These are phyloP conservation scores for Dendrostoma leiphaemia DNA, from an alignment of 2,329 filamentous ascomycete genomes.

Conservation along the genomic window DNA sequence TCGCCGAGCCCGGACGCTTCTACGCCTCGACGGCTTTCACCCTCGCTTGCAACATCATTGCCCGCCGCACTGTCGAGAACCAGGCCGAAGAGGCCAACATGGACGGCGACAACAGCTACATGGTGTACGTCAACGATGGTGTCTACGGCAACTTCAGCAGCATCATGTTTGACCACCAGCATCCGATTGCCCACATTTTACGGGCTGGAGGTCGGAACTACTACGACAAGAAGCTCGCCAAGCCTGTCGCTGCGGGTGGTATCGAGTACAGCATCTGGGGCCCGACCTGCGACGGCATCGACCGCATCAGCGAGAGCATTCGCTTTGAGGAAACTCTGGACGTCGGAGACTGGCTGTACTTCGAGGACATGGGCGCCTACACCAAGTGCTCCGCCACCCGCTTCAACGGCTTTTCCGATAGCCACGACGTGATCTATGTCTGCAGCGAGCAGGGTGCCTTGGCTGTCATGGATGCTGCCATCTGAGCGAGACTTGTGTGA, in stretches of 20 bases:
- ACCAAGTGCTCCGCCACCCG: slow-evolving; percentile 96
- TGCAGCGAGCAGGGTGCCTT: slow-evolving; percentile 87
- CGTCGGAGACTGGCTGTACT: slow-evolving; percentile 97
- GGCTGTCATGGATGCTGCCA: slow-evolving; percentile 55
- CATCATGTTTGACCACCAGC: slow-evolving; percentile 99
- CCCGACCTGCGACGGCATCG: slow-evolving; percentile 95
- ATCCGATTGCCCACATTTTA: slow-evolving; percentile 81
- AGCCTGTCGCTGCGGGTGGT: slow-evolving; percentile 37
- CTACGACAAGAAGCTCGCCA: slow-evolving; percentile 55
- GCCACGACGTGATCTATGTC: slow-evolving; percentile 90
- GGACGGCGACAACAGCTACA: slow-evolving; percentile 70
- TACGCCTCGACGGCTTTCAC: slow-evolving; percentile 94
- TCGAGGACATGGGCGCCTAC: slow-evolving; percentile 98
- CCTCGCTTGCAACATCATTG: slow-evolving; percentile 92
- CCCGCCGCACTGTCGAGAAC: slow-evolving; percentile 82
- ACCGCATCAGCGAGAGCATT: slow-evolving; percentile 84
- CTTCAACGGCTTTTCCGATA: slow-evolving; percentile 95
- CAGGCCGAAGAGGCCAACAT: slow-evolving; percentile 55
- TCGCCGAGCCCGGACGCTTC: slow-evolving; percentile 94
- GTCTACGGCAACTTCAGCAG: slow-evolving; percentile 98
- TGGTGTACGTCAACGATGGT: slow-evolving; percentile 97
- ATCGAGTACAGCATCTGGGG: slow-evolving; percentile 97
- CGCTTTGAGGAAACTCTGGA: slow-evolving; percentile 75
- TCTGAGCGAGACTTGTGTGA: not conserved
- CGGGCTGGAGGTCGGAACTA: slow-evolving; percentile 57